Percentiles rank a stretch among this genome's conserved stretches.
phyloP scores from a whole-genome alignment of 768 basidiomycete genomes.

The button mushroom (Agaricus bisporus) region DNA sequence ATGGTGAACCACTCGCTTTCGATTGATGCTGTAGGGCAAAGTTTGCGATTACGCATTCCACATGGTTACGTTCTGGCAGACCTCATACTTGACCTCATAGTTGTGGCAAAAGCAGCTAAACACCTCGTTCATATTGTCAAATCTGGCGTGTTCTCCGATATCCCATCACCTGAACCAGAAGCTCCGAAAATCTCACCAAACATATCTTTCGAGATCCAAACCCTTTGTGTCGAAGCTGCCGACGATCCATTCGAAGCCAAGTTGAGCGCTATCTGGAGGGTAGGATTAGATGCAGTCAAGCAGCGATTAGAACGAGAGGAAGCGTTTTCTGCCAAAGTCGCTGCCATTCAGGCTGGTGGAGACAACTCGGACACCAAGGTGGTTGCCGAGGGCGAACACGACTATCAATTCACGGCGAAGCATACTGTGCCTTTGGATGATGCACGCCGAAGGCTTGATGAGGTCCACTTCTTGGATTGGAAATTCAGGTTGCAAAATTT shows the following conservation, averaged over 20 bases:
- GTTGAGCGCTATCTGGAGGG: conserved; percentile 67
- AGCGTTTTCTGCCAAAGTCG: conserved; percentile 75
- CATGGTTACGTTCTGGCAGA: conserved; percentile 71
- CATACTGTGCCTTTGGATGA: conserved; percentile 69
- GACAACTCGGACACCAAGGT: conserved; percentile 10
- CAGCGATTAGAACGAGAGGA: conserved; percentile 70
- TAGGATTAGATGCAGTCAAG: conserved; percentile 66
- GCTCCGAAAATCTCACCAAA: conserved; percentile 66
- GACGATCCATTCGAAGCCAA: conserved; percentile 83
- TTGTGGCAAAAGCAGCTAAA: conserved; percentile 67
- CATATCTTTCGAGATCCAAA: conserved; percentile 50
- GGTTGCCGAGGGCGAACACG: conserved; percentile 26
- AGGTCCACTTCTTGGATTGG: conserved; percentile 74
- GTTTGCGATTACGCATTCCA: conserved; percentile 73
- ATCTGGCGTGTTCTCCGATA: conserved; percentile 42
- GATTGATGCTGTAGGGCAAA: conserved; percentile 53
- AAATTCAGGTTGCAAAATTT: conserved; percentile 45
- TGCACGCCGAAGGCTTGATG: conserved; percentile 62
- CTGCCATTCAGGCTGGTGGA: conserved; percentile 41
- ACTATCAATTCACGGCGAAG: conserved; percentile 56
- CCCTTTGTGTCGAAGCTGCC: conserved; percentile 67
- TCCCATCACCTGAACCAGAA: conserved; percentile 65
- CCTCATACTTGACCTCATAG: conserved; percentile 62
- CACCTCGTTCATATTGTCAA: conserved; percentile 58
- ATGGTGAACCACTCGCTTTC: conserved; percentile 25